phyloP scores from a whole-genome alignment of 225 moss, liverwort and hornwort species.

The Antitrichia curtipendula region DNA sequence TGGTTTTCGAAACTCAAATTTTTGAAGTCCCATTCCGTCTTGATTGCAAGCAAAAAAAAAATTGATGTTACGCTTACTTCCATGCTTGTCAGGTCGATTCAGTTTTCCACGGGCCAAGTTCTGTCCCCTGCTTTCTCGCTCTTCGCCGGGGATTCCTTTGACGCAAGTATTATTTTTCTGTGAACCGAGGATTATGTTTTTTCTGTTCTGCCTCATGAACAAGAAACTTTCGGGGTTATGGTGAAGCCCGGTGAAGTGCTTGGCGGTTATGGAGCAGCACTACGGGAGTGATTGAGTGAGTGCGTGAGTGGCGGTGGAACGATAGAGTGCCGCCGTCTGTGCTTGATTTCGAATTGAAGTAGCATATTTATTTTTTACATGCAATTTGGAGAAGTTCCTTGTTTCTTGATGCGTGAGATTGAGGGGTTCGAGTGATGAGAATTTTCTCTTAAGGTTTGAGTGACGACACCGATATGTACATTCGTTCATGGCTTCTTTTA shows the following conservation, averaged over 20 bases:
- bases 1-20: background rate
- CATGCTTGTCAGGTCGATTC: background rate
- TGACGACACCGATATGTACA: background rate
- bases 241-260: background rate
- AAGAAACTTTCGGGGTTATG: background rate
- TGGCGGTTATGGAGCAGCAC: background rate
- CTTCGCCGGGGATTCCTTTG: background rate
- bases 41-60: too few species aligned
- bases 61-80: background rate
- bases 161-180: background rate
- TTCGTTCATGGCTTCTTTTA: constrained; percentile 12
- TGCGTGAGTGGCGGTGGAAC: background rate
- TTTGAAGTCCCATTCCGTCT: too few species aligned
- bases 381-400: background rate
- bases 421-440: background rate
- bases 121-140: background rate
- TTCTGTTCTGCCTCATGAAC: background rate
- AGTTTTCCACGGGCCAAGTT: background rate
- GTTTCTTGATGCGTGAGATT: background rate
- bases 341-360: background rate
- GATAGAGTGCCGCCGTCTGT: background rate
- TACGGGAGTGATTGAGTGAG: background rate
- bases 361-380: background rate
- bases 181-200: background rate
- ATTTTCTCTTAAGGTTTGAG: background rate